Evolutionary conservation across 2,329 filamentous ascomycete genomes (phyloP), one percentile per base, ranked within the genome.

Genomic region (Gremmenia infestans): DNA sequence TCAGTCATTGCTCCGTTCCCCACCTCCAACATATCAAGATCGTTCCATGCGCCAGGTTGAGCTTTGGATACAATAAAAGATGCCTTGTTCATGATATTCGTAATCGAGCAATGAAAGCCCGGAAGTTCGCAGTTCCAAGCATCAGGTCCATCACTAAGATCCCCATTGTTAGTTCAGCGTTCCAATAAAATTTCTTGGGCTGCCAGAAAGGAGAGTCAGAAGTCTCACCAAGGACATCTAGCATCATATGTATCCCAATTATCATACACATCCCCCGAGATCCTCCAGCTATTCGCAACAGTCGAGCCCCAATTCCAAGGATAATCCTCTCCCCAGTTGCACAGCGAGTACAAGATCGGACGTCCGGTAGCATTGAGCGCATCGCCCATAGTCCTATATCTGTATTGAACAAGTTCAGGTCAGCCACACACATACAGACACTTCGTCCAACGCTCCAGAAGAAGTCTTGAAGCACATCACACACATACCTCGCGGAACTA

Each of bases 281-380:
- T 73, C 50, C 72, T 65, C 65, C 72, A 73, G 14, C 69, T 72
- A 50, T 73, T 72, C 4, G 67, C 67, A 35, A 71, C 64, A 15
- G 68, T 70, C 8, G 65, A 60, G 0, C 67, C 69, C 68, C 69
- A 72, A 32, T 70, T 66, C 67, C 66, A 70, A 1, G 73, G 75
- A 35, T 74, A 72, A 40, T 80, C 77, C 54, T 77, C 72, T 14
- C 78, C 78, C 79, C 79, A 81, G 54, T 80, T 71, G 56, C 72
- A 74, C 17, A 74, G 63, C 2, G 66, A 68, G 60, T 70, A 74
- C 7, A 74, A 62, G 17, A 73, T 73, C 14, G 71, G 68, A n/a
- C 72, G 66, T 2, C 69, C 69, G 2, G 70, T 71, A 14, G 66
- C 67, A 54, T 68, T 68, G 19, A 74, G 61, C 3, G 71, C 71